Evolutionary conservation across 345 rosid species (phyloP).

Genomic region (Theobroma cacao): DNA sequence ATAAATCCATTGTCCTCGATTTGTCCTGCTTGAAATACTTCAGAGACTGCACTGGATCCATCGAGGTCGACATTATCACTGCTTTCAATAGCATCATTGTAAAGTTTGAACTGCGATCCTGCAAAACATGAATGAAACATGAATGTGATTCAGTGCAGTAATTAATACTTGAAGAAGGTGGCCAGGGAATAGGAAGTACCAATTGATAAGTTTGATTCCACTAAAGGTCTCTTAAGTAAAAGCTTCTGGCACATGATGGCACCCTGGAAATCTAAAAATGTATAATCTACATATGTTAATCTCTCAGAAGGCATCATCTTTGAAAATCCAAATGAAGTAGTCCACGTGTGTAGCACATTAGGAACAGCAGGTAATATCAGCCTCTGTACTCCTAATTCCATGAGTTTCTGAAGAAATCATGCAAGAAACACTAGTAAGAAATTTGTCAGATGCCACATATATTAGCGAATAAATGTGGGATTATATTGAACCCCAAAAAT

Average conservation of each 20-base stretch:
- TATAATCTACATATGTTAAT: conserved; percentile 41
- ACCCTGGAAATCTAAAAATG: conserved; percentile 70
- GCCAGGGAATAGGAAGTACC: conserved; percentile 22
- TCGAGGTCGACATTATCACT: conserved; percentile 28
- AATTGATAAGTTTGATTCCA: conserved; percentile 22
- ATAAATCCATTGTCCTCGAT: conserved; percentile 25
- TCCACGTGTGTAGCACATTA: conserved; percentile 61
- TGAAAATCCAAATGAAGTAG: conserved; percentile 69
- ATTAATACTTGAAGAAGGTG: not conserved
- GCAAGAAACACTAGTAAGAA: not conserved
- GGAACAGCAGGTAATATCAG: conserved; percentile 80
- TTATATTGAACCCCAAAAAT: not conserved
- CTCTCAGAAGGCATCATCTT: conserved; percentile 52
- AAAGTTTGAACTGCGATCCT: conserved; percentile 31
- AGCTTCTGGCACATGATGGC: conserved; percentile 68
- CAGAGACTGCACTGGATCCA: conserved; percentile 37
- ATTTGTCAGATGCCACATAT: not conserved
- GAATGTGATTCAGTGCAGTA: not conserved
- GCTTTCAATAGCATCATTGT: conserved; percentile 15
- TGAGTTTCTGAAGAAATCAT: conserved; percentile 45
- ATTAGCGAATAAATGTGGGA: not conserved
- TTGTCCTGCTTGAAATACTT: conserved; percentile 34
- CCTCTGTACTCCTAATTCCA: conserved; percentile 63
- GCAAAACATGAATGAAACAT: conserved; percentile 16
- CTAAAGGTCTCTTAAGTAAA: conserved; percentile 25